Evolutionary conservation across 2,329 filamentous ascomycete genomes (phyloP).

Genomic region (Raffaelea deltoideospora): DNA sequence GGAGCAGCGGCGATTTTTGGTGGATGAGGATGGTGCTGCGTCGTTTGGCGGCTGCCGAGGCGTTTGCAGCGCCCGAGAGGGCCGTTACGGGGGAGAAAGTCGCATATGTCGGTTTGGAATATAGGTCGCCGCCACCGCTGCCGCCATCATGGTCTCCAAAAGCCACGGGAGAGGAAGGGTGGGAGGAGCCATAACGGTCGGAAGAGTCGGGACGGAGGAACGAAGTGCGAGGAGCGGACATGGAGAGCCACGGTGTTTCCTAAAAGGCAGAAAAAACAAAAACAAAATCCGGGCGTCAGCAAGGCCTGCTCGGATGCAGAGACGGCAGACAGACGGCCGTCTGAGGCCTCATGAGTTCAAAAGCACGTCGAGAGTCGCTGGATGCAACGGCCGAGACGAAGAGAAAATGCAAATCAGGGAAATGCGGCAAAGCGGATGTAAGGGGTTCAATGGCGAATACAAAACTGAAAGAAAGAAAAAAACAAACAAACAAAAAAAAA

Average conservation of each 20-base stretch:
- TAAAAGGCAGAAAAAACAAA: constrained; percentile 7
- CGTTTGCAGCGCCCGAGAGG: constrained; percentile 40
- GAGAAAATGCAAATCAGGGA: not conserved
- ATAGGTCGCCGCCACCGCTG: constrained; percentile 17
- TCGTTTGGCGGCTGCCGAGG: constrained; percentile 50
- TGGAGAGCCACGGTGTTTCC: constrained; percentile 39
- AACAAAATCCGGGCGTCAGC: no score
- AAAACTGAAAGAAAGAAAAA: not conserved
- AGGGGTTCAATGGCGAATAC: not conserved
- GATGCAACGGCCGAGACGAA: not conserved
- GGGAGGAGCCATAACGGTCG: constrained; percentile 15
- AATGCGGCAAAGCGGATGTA: not conserved
- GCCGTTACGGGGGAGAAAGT: constrained; percentile 78
- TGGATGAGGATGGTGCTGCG: constrained; percentile 88
- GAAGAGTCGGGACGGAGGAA: constrained; percentile 12
- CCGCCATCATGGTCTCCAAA: constrained; percentile 12
- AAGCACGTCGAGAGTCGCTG: not conserved
- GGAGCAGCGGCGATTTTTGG: constrained; percentile 84
- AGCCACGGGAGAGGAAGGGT: constrained; percentile 5
- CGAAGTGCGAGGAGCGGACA: constrained; percentile 28
- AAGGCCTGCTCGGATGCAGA: no score
- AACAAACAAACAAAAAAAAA: not conserved
- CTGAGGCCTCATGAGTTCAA: no score
- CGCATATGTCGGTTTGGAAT: constrained; percentile 59
- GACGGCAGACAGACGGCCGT: no score